Evolutionary conservation across 495 filamentous ascomycete species (phyloP).

Genomic region (Penicillium paxilli): DNA sequence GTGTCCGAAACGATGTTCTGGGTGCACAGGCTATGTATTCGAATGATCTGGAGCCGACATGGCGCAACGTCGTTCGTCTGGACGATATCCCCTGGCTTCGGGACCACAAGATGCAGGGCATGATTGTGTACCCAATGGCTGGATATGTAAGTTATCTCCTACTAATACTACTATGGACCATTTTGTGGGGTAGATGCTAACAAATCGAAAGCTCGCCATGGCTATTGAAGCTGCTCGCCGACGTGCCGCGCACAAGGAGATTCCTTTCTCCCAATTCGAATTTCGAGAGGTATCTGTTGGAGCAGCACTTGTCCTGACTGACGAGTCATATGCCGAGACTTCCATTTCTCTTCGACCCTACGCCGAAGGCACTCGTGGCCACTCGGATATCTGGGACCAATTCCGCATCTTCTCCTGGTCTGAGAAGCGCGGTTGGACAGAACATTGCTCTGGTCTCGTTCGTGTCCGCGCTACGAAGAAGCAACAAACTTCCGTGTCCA

Average conservation of each 20-base stretch:
- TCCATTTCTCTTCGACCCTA: conserved; percentile 42
- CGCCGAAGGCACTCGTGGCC: conserved; percentile 33
- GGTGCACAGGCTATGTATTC: conserved; percentile 39
- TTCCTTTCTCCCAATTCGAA: conserved; percentile 20
- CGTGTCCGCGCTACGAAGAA: conserved; percentile 14
- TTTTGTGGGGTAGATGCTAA: not conserved
- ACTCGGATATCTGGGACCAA: conserved; percentile 40
- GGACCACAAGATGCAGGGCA: conserved; percentile 49
- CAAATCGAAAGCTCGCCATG: conserved; percentile 38
- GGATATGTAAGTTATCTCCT: conserved; percentile 37
- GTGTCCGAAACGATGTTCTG: conserved; percentile 53
- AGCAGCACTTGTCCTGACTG: conserved; percentile 40
- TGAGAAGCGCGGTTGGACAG: conserved; percentile 30
- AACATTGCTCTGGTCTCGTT: conserved; percentile 36
- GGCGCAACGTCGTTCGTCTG: conserved; percentile 46
- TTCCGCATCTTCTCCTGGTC: conserved; percentile 37
- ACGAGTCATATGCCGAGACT: conserved; percentile 40
- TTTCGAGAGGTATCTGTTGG: conserved; percentile 43
- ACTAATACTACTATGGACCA: not conserved
- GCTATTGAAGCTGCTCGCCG: conserved; percentile 45
- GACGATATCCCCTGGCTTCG: conserved; percentile 51
- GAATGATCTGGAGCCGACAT: conserved; percentile 39
- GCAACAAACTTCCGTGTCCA: conserved; percentile 16
- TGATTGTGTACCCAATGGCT: conserved; percentile 49
- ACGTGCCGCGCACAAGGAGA: conserved; percentile 16